Evolutionary conservation across 2,329 filamentous ascomycete genomes (phyloP).

Genomic region (Colletotrichum gloeosporioides): DNA sequence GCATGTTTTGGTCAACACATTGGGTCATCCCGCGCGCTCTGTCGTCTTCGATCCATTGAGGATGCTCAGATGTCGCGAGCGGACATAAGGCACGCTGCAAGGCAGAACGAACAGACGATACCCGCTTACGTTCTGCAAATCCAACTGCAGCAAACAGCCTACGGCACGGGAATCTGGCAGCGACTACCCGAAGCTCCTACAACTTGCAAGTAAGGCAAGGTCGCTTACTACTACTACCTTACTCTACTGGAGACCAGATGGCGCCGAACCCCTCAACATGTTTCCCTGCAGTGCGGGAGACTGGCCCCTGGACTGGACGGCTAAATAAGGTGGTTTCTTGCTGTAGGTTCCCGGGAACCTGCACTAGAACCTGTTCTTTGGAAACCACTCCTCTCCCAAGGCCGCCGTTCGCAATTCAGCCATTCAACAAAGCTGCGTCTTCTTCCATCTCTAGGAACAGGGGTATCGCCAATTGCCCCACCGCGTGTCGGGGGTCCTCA

Average conservation of each 20-base stretch:
- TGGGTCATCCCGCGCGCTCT: neutral
- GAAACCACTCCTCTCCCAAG: neutral
- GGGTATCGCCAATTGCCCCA: neutral
- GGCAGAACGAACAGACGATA: neutral
- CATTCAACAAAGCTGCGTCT: neutral
- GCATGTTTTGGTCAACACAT: neutral
- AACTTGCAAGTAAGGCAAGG: neutral
- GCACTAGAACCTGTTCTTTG: constrained; percentile 7
- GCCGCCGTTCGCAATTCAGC: neutral
- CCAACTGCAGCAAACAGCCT: neutral
- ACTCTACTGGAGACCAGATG: neutral
- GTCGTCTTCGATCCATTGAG: neutral
- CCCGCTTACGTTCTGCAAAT: neutral
- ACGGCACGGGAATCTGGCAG: neutral
- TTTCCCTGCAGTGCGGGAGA: neutral
- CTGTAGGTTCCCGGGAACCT: constrained; percentile 6
- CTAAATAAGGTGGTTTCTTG: neutral
- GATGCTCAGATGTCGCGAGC: neutral
- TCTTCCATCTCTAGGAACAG: neutral
- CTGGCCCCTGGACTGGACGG: neutral
- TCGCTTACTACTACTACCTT: neutral
- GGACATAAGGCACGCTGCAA: neutral
- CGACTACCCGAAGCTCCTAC: neutral
- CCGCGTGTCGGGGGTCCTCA: neutral
- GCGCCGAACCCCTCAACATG: neutral